Evolutionary conservation across 2,329 filamentous ascomycete species (phyloP).

Genomic region (Sordariomycetes sp.): DNA sequence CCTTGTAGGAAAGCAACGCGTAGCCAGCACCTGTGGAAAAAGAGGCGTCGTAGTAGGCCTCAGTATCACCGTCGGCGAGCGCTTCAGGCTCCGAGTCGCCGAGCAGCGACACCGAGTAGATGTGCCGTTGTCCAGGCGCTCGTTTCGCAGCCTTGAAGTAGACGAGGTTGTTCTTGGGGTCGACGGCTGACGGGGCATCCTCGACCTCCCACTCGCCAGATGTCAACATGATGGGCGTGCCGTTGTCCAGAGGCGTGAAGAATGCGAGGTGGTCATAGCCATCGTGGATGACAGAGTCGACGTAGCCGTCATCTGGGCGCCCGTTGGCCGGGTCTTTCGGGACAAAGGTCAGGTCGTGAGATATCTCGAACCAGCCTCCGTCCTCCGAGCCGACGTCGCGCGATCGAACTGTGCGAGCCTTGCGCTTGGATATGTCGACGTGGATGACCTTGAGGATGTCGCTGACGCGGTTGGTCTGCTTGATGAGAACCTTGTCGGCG

Average conservation of each 20-base stretch:
- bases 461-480: constrained; percentile 90
- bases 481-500: constrained; percentile 67
- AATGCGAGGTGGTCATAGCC: constrained; percentile 89
- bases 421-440: constrained; percentile 66
- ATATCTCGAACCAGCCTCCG: constrained; percentile 95
- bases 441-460: constrained; percentile 83
- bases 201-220: constrained; percentile 90
- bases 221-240: constrained; percentile 77
- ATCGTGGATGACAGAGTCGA: constrained; percentile 81
- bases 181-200: constrained; percentile 72
- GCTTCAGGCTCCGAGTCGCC: constrained; percentile 50
- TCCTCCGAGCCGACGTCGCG: constrained; percentile 78
- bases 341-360: constrained; percentile 75
- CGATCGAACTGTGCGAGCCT: constrained; percentile 69
- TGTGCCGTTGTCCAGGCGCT: constrained; percentile 79
- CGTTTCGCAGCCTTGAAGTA: constrained; percentile 88
- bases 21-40: constrained; percentile 81
- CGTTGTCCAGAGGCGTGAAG: constrained; percentile 78
- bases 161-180: constrained; percentile 75
- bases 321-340: constrained; percentile 73
- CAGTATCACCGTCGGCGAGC: constrained; percentile 62
- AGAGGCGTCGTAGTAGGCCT: constrained; percentile 73
- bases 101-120: constrained; percentile 76
- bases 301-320: constrained; percentile 76
- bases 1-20: constrained; percentile 73